These are phyloP conservation scores for Excoecaria agallocha DNA, from an alignment of 345 rosid species.

Conservation along the genomic window DNA sequence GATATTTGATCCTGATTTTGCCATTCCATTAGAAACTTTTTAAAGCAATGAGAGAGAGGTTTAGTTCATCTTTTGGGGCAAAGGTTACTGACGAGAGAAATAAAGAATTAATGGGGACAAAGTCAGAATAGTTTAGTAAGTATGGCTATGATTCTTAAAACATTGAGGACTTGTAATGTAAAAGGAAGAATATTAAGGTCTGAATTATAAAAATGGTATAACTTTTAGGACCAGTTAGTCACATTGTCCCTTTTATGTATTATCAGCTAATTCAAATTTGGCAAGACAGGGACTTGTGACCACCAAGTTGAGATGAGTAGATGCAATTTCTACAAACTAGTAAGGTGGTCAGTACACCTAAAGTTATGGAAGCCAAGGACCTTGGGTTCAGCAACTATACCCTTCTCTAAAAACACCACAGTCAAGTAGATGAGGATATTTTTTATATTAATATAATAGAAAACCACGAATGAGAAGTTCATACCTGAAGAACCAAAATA, in stretches of 20 bases:
- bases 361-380: neutral
- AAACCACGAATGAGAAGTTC: constrained; percentile 12
- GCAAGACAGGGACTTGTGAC: neutral
- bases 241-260: neutral
- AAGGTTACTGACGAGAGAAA: neutral
- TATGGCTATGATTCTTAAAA: neutral
- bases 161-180: neutral
- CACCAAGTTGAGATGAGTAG: neutral
- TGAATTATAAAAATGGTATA: neutral
- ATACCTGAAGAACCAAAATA: constrained; percentile 86
- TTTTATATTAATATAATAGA: neutral
- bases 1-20: too few species aligned
- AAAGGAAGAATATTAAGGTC: neutral
- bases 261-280: neutral
- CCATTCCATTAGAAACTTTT: too few species aligned
- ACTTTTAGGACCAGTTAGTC: neutral
- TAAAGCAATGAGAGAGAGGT: too few species aligned
- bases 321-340: neutral
- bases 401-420: neutral
- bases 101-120: neutral
- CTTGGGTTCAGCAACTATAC: neutral
- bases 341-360: neutral
- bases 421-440: neutral
- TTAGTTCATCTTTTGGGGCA: too few species aligned
- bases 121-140: neutral